Evolutionary conservation across 2,329 filamentous ascomycete species (phyloP).

Genomic region (Xylogone sp.): DNA sequence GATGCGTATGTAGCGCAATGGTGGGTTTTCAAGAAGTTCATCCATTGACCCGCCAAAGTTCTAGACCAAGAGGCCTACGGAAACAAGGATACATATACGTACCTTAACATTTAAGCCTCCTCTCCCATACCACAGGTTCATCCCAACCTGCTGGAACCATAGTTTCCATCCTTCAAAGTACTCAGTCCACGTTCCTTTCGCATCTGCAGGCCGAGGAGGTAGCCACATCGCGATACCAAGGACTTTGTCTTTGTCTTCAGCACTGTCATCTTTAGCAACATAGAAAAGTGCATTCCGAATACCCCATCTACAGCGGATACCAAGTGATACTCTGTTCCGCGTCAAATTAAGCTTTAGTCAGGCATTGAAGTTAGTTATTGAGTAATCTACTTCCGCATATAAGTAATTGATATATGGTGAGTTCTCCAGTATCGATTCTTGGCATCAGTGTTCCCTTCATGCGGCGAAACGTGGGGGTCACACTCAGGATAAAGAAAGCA

Average conservation of each 20-base stretch:
- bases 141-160: conserved; percentile 60
- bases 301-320: conserved; percentile 65
- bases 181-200: conserved; percentile 54
- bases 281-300: conserved; percentile 67
- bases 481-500: not conserved
- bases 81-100: conserved; percentile 11
- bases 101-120: conserved; percentile 63
- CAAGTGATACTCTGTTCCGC: conserved; percentile 60
- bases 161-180: conserved; percentile 64
- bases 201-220: conserved; percentile 44
- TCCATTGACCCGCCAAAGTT: too few species aligned
- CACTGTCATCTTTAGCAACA: conserved; percentile 58
- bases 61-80: not conserved
- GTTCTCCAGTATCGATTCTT: not conserved
- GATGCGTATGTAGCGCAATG: too few species aligned
- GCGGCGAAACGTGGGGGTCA: not conserved
- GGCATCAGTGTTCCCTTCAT: not conserved
- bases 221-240: conserved; percentile 74
- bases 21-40: too few species aligned
- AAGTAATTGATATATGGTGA: too few species aligned
- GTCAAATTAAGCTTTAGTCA: conserved; percentile 27
- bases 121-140: conserved; percentile 65
- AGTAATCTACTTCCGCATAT: not conserved
- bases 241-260: conserved; percentile 40
- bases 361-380: not conserved